Evolutionary conservation across 495 filamentous ascomycete species (phyloP), one percentile per base, ranked within the genome.

Genomic region (Eremomyces bilateralis): DNA sequence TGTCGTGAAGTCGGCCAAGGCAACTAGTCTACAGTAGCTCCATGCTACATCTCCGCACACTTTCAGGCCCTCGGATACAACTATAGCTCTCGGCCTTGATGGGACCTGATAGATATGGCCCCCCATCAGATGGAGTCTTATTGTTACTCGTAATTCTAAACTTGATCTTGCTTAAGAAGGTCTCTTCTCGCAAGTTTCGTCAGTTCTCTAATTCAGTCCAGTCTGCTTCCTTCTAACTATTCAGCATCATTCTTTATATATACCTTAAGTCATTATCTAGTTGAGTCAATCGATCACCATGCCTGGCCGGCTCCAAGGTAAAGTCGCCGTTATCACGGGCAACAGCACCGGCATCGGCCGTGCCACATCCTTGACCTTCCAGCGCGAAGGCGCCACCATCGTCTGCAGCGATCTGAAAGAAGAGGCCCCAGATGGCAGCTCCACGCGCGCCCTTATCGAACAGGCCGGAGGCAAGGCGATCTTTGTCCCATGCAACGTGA

Each of bases 401-500:
- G 36, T 41, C 34, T 45, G 42, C 38, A 43, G 37, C 29, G 53
- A 56, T 37, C 22, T 56, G n/a, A 45, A 46, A 35, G 42, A 34
- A n/a, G 50, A 44, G 25, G 47, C 36, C 16, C 31, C 31, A 12
- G 21, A 37, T 16, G 32, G 25, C 15, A 35, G 39, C 21, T 39
- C 41, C 19, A 50, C 44, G 3, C 34, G 48, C 20, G 32, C 34
- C 12, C 35, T 43, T 15, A 27, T 53, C 27, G 49, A 42, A 3
- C 32, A 50, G 29, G 20, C 33, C 0, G 52, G 45, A 21, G 45
- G 42, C 21, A 40, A 38, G 13, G 47, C 47, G 2, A 41, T 51
- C 29, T 59, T 60, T 28, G 47, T 60, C 15, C 50, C 58, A 29
- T 53, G 45, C 8, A 51, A 59, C 34, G 44, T 62, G 6, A 46